phyloP scores from a whole-genome alignment of 257 asterid genomes.

The Agastache rugosa region DNA sequence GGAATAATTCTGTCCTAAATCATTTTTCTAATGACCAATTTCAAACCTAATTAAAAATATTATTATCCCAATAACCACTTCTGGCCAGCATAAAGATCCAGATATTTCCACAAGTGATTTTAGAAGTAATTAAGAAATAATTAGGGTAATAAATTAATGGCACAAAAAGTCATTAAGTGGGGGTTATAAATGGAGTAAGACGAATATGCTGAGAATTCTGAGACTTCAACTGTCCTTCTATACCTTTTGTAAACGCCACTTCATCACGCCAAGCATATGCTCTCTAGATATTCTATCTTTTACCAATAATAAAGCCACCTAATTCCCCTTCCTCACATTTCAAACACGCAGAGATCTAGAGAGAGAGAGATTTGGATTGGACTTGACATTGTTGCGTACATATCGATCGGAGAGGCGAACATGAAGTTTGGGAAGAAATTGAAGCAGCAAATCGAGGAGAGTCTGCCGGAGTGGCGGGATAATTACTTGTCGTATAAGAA shows the following conservation, averaged over 20 bases:
- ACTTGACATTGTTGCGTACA: not conserved
- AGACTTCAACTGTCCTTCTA: slow-evolving; percentile 40
- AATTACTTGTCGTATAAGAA: slow-evolving; percentile 81
- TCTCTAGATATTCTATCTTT: slow-evolving; percentile 65
- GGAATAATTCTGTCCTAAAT: slow-evolving; percentile 49
- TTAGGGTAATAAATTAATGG: not conserved
- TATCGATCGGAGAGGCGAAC: not conserved
- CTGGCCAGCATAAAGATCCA: not conserved
- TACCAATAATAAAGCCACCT: slow-evolving; percentile 36
- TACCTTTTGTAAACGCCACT: slow-evolving; percentile 48
- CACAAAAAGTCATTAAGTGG: slow-evolving; percentile 1
- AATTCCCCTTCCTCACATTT: slow-evolving; percentile 25
- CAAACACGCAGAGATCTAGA: slow-evolving; percentile 1
- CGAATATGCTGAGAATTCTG: slow-evolving; percentile 80
- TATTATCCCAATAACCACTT: not conserved
- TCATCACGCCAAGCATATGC: slow-evolving; percentile 94
- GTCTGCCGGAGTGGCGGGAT: slow-evolving; percentile 83
- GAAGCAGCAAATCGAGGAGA: slow-evolving; percentile 76
- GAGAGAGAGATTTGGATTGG: not conserved
- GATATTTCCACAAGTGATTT: not conserved
- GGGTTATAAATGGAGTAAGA: slow-evolving; percentile 32
- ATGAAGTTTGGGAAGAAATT: slow-evolving; percentile 97
- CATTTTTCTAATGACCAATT: slow-evolving; percentile 6
- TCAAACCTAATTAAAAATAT: not conserved
- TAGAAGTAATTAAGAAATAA: not conserved